Conservation (phyloP, 2,329 filamentous ascomycete genomes). For the Cladosporium sp. region DNA sequence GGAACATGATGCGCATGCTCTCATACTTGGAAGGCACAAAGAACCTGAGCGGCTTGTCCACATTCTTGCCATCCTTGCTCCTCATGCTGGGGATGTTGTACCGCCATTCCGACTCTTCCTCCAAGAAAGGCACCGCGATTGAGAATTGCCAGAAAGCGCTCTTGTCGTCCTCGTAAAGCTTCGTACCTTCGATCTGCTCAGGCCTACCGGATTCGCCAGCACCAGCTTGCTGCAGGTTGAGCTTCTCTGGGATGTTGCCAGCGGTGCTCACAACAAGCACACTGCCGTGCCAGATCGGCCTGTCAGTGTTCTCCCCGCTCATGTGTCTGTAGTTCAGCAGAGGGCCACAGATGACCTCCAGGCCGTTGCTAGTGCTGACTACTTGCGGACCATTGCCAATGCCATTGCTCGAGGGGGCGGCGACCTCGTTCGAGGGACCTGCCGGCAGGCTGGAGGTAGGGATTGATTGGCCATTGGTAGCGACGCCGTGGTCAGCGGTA, state of each 20-base stretch:
- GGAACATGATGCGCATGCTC: conserved; percentile 67
- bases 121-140: conserved; percentile 61
- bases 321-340: conserved; percentile 74
- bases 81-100: conserved; percentile 68
- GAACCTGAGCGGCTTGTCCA: conserved; percentile 45
- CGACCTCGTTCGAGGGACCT: neutral
- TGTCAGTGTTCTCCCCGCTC: conserved; percentile 48
- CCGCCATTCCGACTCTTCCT: conserved; percentile 71
- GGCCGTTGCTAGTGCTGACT: conserved; percentile 34
- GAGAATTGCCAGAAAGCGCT: conserved; percentile 59
- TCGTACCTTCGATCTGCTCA: conserved; percentile 40
- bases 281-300: conserved; percentile 71
- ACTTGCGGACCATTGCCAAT: conserved; percentile 42
- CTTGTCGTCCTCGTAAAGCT: conserved; percentile 56
- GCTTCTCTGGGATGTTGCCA: conserved; percentile 58
- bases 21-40: conserved; percentile 56
- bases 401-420: conserved; percentile 24
- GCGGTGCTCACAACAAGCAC: conserved; percentile 77
- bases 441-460: neutral
- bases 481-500: neutral
- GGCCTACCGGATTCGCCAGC: conserved; percentile 24
- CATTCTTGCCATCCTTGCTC: conserved; percentile 19
- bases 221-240: conserved; percentile 50
- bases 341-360: conserved; percentile 66
- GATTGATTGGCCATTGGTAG: neutral